Evolutionary conservation across 2,329 filamentous ascomycete species (phyloP).

Genomic region (Trichoderma sp.): DNA sequence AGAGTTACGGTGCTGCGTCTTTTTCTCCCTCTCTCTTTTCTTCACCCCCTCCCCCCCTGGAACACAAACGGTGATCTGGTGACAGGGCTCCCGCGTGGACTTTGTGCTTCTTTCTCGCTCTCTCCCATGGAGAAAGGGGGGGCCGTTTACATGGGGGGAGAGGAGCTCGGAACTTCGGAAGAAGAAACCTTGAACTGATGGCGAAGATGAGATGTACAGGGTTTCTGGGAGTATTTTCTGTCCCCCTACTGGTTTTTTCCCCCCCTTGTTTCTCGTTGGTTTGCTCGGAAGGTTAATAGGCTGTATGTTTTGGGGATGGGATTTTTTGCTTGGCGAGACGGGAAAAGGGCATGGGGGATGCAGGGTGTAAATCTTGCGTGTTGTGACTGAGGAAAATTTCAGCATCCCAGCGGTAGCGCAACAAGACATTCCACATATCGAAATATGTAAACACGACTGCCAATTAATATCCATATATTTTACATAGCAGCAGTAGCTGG

Average conservation of each 20-base stretch:
- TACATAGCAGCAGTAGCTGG: too few relatives aligned
- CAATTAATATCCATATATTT: too few relatives aligned
- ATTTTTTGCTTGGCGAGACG: constrained; percentile 1
- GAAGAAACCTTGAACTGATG: background rate
- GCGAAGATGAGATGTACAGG: background rate
- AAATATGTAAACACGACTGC: too few relatives aligned
- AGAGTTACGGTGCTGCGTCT: background rate
- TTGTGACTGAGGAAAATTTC: background rate
- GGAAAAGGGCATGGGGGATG: background rate
- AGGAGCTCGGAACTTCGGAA: background rate
- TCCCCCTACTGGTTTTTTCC: background rate
- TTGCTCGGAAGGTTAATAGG: background rate
- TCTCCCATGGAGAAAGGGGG: background rate
- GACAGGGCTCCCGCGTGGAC: background rate
- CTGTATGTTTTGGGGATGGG: background rate
- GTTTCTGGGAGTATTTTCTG: background rate
- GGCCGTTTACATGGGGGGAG: background rate
- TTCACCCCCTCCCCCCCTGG: background rate
- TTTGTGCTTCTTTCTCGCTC: background rate
- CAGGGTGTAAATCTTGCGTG: background rate
- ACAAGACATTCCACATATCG: too few relatives aligned
- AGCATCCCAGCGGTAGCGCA: too few relatives aligned
- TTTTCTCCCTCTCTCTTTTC: background rate
- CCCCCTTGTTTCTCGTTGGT: background rate
- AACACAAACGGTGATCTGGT: background rate